Evolutionary conservation across 768 basidiomycete genomes (phyloP).

Genomic region (Trametopsis cervina): DNA sequence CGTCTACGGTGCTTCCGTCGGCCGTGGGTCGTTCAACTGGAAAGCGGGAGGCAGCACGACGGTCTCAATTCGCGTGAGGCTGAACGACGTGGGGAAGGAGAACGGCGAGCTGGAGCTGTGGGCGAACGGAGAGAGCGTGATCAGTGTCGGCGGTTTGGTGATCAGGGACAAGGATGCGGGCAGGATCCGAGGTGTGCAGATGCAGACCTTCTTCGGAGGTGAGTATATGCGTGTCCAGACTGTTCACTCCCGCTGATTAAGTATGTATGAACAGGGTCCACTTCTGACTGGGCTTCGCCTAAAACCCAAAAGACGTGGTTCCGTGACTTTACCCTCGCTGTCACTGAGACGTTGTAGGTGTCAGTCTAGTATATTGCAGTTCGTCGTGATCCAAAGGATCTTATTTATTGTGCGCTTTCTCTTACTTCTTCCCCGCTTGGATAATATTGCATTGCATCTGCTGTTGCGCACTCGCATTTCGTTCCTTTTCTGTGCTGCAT

Average conservation of each 20-base stretch:
- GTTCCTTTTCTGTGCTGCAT: too few relatives aligned
- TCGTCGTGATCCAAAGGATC: too few relatives aligned
- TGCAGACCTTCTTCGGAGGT: conserved; percentile 81
- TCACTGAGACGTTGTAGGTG: conserved; percentile 42
- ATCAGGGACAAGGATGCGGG: conserved; percentile 41
- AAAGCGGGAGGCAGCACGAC: conserved; percentile 5
- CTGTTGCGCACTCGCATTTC: too few relatives aligned
- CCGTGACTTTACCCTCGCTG: conserved; percentile 62
- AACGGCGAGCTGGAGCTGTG: conserved; percentile 71
- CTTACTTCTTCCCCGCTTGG: too few relatives aligned
- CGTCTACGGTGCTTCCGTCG: conserved; percentile 58
- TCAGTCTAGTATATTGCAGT: too few relatives aligned
- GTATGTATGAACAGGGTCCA: conserved; percentile 30
- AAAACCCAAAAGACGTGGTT: conserved; percentile 58
- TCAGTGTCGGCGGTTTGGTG: conserved; percentile 48
- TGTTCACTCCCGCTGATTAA: not conserved
- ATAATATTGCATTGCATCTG: too few relatives aligned
- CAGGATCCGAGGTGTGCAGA: conserved; percentile 56
- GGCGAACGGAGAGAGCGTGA: conserved; percentile 56
- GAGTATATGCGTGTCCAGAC: conserved; percentile 14
- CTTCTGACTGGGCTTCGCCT: conserved; percentile 48
- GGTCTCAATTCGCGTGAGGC: conserved; percentile 31
- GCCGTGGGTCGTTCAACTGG: conserved; percentile 50
- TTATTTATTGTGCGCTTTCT: too few relatives aligned
- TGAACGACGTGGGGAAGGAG: conserved; percentile 61